These are phyloP conservation scores for Fusarium sp. DNA, from an alignment of 2,329 filamentous ascomycete species.

Conservation along the genomic window DNA sequence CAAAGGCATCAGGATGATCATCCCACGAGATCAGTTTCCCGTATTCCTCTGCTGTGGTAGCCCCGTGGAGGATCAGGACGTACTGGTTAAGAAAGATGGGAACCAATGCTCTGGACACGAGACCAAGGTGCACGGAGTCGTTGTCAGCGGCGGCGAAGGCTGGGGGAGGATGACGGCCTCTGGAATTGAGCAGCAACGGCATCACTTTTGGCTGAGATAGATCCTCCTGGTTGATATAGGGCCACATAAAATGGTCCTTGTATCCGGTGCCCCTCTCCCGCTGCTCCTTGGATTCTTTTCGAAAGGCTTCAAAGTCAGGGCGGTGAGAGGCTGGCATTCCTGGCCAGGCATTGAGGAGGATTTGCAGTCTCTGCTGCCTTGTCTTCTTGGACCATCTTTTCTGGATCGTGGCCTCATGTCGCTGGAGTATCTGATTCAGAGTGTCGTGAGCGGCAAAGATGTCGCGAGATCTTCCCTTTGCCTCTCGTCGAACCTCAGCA, in stretches of 20 bases:
- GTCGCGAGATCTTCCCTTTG: conserved; percentile 9
- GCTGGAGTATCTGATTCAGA: conserved; percentile 56
- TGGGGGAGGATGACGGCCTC: conserved; percentile 58
- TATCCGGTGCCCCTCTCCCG: conserved; percentile 31
- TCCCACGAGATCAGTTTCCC: conserved; percentile 50
- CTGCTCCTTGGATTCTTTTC: conserved; percentile 34
- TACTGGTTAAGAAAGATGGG: conserved; percentile 45
- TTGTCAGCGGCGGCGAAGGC: conserved; percentile 60
- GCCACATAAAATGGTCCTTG: conserved; percentile 58
- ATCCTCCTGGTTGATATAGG: conserved; percentile 68
- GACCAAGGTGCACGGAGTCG: conserved; percentile 46
- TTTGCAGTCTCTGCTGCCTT: conserved; percentile 54
- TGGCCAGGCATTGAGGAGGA: conserved; percentile 61
- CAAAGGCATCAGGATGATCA: conserved; percentile 49
- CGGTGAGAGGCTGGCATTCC: conserved; percentile 61
- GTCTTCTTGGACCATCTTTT: conserved; percentile 67
- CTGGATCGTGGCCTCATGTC: conserved; percentile 62
- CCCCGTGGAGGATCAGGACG: conserved; percentile 50
- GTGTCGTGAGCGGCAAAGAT: conserved; percentile 50
- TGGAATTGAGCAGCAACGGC: conserved; percentile 62
- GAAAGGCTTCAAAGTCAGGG: conserved; percentile 59
- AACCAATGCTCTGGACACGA: conserved; percentile 35
- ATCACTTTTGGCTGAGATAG: conserved; percentile 56
- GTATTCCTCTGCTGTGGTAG: conserved; percentile 44
- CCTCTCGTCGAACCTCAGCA: conserved; percentile 18